Evolutionary conservation across 768 basidiomycete species (phyloP), one percentile per base, ranked within the genome.

Genomic region (Xerocomellus chrysenteron): DNA sequence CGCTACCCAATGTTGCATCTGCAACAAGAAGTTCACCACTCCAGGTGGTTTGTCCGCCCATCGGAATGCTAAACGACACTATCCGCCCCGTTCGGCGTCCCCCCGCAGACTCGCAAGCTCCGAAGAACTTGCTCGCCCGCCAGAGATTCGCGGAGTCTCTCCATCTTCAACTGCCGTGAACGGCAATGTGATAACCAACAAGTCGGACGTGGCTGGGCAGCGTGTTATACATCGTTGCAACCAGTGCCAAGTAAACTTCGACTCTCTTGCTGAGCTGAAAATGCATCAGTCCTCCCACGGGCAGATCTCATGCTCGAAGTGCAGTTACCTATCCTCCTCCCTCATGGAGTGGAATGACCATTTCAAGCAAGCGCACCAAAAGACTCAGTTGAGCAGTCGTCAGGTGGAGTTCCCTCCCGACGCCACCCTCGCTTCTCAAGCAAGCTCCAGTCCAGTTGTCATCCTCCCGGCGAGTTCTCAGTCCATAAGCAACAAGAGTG

Each of bases 261-360:
- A 56, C 32, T 60, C 63, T 47, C 49, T 45, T 42, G 36, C 47
- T 28, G 51, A 65, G 44, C 51, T 71, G 35, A 59, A 71, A 43
- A 48, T 13, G 4, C 69, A 71, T 36, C 57, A 52, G 33, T 46
- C 61, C 11, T 51, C 63, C 36, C 67, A 67, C 33, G 56, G 43
- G 36, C 57, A 52, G 48, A 50, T 70, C 46, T 3, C 67, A 16
- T 69, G 68, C 47, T 68, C 66, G 10, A 68, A 66, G 43, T 69
- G 68, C 54, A 45, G 19, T 42, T n/a, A 55, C 46, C 12, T 55
- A 4, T 69, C 40, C 17, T 48, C 62, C 42, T 65, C 68, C 26
- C 64, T 69, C 30, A 0, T 63, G 14, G 68, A 69, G 39, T 70
- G 68, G 68, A 70, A 70, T 33, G 17, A 51, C 30, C 68, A 69